phyloP scores from a whole-genome alignment of 2,329 filamentous ascomycete genomes.

The Venturia carpophila region DNA sequence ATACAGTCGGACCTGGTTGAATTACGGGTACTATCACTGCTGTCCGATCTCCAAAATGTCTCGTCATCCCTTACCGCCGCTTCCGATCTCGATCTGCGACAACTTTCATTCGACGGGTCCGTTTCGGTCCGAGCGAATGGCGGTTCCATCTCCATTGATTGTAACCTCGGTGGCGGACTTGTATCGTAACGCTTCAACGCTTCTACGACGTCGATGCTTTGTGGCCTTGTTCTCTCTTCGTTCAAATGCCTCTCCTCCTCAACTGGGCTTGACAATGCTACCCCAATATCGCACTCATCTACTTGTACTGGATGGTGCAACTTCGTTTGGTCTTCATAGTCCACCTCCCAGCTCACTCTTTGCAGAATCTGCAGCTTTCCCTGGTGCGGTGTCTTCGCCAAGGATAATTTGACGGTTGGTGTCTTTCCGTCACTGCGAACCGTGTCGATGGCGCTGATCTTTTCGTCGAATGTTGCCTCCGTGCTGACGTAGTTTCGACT shows the following conservation, averaged over 20 bases:
- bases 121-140: not conserved
- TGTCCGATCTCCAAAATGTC: not conserved
- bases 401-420: not conserved
- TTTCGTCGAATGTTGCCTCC: not conserved
- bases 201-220: not conserved
- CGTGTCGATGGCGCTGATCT: not conserved
- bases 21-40: not conserved
- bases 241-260: not conserved
- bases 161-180: not conserved
- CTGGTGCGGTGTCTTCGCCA: not conserved
- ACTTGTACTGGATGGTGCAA: no score
- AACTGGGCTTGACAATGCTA: not conserved
- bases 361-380: not conserved
- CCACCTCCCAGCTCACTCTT: not conserved
- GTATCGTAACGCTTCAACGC: not conserved
- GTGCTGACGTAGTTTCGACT: not conserved
- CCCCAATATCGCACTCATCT: not conserved
- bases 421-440: not conserved
- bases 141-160: not conserved
- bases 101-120: not conserved
- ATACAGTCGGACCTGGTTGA: not conserved
- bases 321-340: not conserved
- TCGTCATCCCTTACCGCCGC: not conserved
- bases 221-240: not conserved
- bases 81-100: not conserved